Conservation (phyloP, 257 asterid genomes). For the Solanum habrochaites region DNA sequence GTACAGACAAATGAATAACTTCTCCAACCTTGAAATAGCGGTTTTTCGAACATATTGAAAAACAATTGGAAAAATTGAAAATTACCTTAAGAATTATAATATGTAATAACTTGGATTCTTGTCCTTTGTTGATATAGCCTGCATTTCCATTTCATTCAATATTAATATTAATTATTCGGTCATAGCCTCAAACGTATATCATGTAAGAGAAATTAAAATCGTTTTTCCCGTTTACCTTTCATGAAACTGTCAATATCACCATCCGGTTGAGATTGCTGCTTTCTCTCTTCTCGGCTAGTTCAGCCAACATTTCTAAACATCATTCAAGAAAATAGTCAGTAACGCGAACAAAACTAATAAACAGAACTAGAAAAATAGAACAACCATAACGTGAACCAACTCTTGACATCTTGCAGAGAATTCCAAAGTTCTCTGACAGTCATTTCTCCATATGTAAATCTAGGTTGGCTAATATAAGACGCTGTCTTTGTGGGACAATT, state of each 20-base stretch:
- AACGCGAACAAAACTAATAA: not conserved
- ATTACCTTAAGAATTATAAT: conserved; percentile 51
- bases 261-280: conserved; percentile 45
- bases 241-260: conserved; percentile 34
- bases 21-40: not conserved
- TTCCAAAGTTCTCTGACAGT: conserved; percentile 67
- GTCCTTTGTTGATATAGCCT: conserved; percentile 66
- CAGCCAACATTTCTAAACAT: conserved; percentile 58
- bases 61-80: not conserved
- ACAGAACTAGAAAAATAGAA: not conserved
- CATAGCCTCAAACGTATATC: not conserved
- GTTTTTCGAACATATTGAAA: too few species aligned
- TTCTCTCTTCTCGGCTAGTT: conserved; percentile 44
- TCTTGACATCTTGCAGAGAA: conserved; percentile 67
- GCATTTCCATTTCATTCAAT: not conserved
- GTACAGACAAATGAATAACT: not conserved
- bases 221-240: conserved; percentile 21
- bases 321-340: not conserved
- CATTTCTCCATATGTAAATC: conserved; percentile 70
- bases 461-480: conserved; percentile 53
- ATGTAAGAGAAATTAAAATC: not conserved
- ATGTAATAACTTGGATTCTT: conserved; percentile 49
- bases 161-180: not conserved
- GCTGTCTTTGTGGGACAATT: conserved; percentile 54
- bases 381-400: conserved; percentile 71